Evolutionary conservation across 2,329 filamentous ascomycete genomes (phyloP), one percentile per base, ranked within the genome.

Genomic region (Pleurostoma richardsiae): DNA sequence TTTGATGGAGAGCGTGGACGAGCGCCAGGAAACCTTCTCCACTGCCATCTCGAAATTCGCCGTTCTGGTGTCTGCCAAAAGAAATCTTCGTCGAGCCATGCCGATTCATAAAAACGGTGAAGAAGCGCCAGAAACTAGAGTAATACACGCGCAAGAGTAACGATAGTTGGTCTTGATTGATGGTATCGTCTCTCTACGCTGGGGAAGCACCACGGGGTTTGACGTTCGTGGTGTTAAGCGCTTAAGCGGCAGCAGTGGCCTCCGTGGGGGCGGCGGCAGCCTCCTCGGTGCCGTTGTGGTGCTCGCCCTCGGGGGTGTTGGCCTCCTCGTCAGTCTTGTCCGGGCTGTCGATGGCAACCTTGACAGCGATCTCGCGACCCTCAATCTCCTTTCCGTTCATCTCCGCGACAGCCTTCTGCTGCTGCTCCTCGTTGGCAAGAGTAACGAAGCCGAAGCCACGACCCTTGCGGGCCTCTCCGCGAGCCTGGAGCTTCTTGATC

Each of bases 381-480:
- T 97, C 94, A 58, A 99, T 94, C 69, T 96, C 89, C 84, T 96
- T 97, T 74, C 90, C 94, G 74, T 99, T 96, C 94, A 99, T 99
- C 80, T 99, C 94, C 45, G 75, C 67, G 56, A 96, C 95, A 56
- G 94, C 94, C 86, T 96, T 96, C 76, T 95, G 85, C 80, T 99
- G 94, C 63, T 92, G 73, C 73, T 96, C 91, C 79, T 99, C 92
- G 19, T 90, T 95, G 54, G 86, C 87, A 52, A 99, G 85, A 51
- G 90, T 97, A 54, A 99, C 94, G 70, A 99, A 99, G 57, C 94
- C 94, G 69, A 99, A 99, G 57, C 94, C 94, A 77, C 94, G 94
- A 52, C 94, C 94, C 86, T 99, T 99, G 77, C 94, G 94, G 62
- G 92, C 85, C 77, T 99, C 94, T 66, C 91, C 91, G 67, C 94